Evolutionary conservation across 1,284 basidiomycete genomes (phyloP).

Genomic region (Fomes fomentarius): DNA sequence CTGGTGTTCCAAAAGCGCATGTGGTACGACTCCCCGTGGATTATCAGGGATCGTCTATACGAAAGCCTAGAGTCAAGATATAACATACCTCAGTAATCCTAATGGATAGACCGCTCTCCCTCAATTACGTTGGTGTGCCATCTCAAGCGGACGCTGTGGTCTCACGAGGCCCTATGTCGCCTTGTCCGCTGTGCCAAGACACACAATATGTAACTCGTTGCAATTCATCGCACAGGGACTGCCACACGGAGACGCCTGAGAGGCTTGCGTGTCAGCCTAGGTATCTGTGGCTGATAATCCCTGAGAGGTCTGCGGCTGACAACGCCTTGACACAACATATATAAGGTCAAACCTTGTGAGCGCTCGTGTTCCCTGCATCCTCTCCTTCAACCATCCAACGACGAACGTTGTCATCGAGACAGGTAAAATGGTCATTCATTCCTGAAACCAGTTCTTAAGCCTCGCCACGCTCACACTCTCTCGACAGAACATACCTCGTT

Average conservation of each 20-base stretch:
- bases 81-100: conserved; percentile 6
- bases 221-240: too few species aligned
- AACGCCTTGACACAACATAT: too few species aligned
- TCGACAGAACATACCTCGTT: too few species aligned
- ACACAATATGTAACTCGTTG: too few species aligned
- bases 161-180: too few species aligned
- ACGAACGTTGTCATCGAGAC: not conserved
- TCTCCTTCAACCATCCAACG: not conserved
- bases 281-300: not conserved
- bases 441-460: not conserved
- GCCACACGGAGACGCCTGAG: too few species aligned
- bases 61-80: conserved; percentile 31
- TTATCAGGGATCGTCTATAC: conserved; percentile 57
- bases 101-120: not conserved
- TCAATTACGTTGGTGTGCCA: not conserved
- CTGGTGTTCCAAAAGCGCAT: conserved; percentile 71
- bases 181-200: too few species aligned
- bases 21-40: conserved; percentile 70
- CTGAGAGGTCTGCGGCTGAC: too few species aligned
- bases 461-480: too few species aligned
- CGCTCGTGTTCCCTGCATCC: not conserved
- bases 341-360: not conserved
- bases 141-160: not conserved
- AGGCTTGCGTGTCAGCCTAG: too few species aligned
- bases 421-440: not conserved